A percentile compares a stretch with the other conserved stretches of the same genome.
These are phyloP conservation scores for Trichoderma atrobrunneum DNA, from an alignment of 2,329 filamentous ascomycete genomes.

Conservation along the genomic window DNA sequence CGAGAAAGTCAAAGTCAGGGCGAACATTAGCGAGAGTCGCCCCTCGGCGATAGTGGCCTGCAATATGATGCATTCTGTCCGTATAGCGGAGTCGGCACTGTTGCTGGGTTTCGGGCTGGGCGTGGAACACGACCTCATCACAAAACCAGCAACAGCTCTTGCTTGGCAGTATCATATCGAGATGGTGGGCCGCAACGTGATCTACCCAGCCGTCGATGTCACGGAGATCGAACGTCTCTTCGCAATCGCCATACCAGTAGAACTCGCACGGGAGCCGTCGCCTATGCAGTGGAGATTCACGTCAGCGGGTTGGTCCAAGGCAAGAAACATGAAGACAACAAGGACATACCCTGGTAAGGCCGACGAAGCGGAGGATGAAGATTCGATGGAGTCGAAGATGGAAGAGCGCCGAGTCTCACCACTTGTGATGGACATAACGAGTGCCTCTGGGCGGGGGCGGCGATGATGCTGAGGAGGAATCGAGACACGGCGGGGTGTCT, in stretches of 20 bases:
- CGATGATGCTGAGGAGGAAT: background rate
- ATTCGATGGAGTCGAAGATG: background rate
- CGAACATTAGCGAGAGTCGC: slow-evolving; percentile 28
- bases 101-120: background rate
- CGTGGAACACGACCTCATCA: slow-evolving; percentile 24
- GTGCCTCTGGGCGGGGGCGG: background rate
- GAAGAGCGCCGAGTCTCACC: background rate
- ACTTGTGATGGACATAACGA: background rate
- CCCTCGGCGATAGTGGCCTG: slow-evolving; percentile 39
- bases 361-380: background rate
- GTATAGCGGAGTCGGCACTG: slow-evolving; percentile 29
- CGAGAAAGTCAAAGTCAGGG: slow-evolving; percentile 42
- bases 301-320: background rate
- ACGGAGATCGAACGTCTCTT: slow-evolving; percentile 35
- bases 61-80: slow-evolving; percentile 50
- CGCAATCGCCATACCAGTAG: slow-evolving; percentile 36
- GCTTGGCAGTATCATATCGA: background rate
- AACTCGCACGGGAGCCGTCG: slow-evolving; percentile 47
- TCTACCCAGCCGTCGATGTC: slow-evolving; percentile 44
- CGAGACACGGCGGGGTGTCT: background rate
- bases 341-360: background rate
- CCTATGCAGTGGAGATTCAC: background rate
- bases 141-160: slow-evolving; percentile 52
- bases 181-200: slow-evolving; percentile 43
- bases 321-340: background rate